These are phyloP conservation scores for Arabis alpina DNA, from an alignment of 345 rosid genomes.

Conservation along the genomic window DNA sequence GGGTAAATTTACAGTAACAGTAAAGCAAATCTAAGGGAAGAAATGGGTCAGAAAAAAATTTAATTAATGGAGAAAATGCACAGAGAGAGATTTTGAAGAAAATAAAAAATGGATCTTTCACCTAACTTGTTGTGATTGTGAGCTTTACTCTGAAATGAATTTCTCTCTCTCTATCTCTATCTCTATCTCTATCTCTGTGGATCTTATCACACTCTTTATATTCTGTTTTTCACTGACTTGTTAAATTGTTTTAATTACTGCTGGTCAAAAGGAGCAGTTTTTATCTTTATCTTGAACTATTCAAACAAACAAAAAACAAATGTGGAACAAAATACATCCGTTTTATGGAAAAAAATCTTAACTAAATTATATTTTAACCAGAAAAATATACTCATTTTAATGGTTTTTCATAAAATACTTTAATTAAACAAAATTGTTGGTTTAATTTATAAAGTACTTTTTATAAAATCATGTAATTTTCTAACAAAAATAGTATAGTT, in stretches of 20 bases:
- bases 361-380: too few relatives aligned
- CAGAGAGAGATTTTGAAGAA: background rate
- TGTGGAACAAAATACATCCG: background rate
- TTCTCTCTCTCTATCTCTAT: background rate
- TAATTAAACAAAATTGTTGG: too few relatives aligned
- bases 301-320: slow-evolving; percentile 1
- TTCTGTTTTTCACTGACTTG: background rate
- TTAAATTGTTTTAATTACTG: background rate
- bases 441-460: too few relatives aligned
- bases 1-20: slow-evolving; percentile 15
- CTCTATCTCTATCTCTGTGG: background rate
- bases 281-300: background rate
- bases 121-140: slow-evolving; percentile 18
- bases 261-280: slow-evolving; percentile 14
- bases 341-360: background rate
- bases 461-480: too few relatives aligned
- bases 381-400: too few relatives aligned
- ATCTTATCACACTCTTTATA: slow-evolving; percentile 12
- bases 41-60: background rate
- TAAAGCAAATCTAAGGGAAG: slow-evolving; percentile 13
- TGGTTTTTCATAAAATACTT: too few relatives aligned
- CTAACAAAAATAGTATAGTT: too few relatives aligned
- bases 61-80: background rate
- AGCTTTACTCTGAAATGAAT: background rate
- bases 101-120: slow-evolving; percentile 8